A percentile compares a stretch with the other conserved stretches of the same genome.
Conservation (phyloP, 78 protist genomes). For the Dictyostelium capitatum region DNA sequence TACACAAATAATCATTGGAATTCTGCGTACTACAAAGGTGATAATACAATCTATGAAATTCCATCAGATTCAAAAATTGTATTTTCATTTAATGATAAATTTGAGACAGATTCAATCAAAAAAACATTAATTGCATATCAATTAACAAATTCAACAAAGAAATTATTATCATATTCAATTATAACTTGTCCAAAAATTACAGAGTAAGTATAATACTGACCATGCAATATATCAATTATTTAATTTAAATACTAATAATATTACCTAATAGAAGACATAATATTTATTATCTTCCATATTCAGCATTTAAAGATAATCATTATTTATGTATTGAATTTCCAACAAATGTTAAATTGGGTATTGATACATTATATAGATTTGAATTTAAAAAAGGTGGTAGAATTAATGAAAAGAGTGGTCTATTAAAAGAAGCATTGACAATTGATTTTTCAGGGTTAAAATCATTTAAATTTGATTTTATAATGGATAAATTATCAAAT, state of each 20-base stretch:
- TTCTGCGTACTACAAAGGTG: background rate
- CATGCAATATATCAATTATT: too few relatives aligned
- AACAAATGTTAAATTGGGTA: background rate
- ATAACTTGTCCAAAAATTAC: background rate
- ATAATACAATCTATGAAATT: constrained; percentile 8
- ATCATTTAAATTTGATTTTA: constrained; percentile 18
- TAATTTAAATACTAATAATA: too few relatives aligned
- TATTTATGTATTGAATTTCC: constrained; percentile 7
- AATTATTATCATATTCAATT: background rate
- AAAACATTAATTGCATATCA: background rate
- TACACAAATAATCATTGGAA: constrained; percentile 41
- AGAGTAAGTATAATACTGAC: too few relatives aligned
- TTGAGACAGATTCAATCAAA: background rate
- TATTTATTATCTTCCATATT: too few relatives aligned
- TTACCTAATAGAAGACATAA: too few relatives aligned
- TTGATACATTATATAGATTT: constrained; percentile 10
- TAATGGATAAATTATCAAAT: background rate
- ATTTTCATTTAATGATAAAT: background rate
- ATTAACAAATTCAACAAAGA: background rate
- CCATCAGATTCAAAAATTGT: constrained; percentile 51
- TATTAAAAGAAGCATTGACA: background rate
- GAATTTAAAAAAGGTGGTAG: constrained; percentile 8
- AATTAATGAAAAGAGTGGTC: constrained; percentile 14
- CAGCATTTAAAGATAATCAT: background rate
- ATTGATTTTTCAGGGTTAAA: constrained; percentile 26